Percentiles rank a stretch among this genome's conserved stretches.
Evolutionary conservation across 2,329 filamentous ascomycete genomes (phyloP).

Genomic region (Aphanoascus verrucosus): DNA sequence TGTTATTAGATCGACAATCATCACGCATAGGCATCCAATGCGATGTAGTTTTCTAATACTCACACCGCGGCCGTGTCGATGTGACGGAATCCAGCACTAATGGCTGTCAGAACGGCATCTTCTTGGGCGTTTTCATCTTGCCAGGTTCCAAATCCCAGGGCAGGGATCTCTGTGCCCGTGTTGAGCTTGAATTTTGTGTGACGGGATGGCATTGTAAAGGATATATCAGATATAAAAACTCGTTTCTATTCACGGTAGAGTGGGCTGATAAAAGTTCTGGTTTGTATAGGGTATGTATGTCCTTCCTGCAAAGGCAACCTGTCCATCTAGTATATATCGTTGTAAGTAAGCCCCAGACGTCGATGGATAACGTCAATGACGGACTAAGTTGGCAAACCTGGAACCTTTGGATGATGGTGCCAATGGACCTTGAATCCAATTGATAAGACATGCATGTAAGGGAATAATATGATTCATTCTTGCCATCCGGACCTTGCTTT

Average conservation of each 20-base stretch:
- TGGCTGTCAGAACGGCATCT: conserved; percentile 34
- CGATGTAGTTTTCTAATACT: conserved; percentile 12
- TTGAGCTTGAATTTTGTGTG: conserved; percentile 37
- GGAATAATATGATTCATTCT: too few species aligned
- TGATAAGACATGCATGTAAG: neutral
- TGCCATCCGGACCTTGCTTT: too few species aligned
- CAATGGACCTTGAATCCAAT: neutral
- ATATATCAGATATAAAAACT: neutral
- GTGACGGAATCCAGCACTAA: conserved; percentile 45
- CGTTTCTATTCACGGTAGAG: neutral
- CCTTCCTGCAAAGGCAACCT: neutral
- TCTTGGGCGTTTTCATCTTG: conserved; percentile 43
- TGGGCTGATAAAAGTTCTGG: neutral
- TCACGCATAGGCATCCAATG: neutral
- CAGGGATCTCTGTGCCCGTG: conserved; percentile 39
- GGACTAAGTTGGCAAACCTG: conserved; percentile 7
- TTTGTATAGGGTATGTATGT: too few species aligned
- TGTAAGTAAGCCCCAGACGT: neutral
- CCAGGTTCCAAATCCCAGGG: conserved; percentile 46
- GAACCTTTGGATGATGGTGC: neutral
- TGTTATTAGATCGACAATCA: neutral
- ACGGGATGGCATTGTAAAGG: conserved; percentile 14
- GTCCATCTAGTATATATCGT: neutral
- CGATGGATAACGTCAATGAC: conserved; percentile 8
- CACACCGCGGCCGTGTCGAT: conserved; percentile 43